Conservation (phyloP, 768 basidiomycete species). For the Pisolithus orientalis region DNA sequence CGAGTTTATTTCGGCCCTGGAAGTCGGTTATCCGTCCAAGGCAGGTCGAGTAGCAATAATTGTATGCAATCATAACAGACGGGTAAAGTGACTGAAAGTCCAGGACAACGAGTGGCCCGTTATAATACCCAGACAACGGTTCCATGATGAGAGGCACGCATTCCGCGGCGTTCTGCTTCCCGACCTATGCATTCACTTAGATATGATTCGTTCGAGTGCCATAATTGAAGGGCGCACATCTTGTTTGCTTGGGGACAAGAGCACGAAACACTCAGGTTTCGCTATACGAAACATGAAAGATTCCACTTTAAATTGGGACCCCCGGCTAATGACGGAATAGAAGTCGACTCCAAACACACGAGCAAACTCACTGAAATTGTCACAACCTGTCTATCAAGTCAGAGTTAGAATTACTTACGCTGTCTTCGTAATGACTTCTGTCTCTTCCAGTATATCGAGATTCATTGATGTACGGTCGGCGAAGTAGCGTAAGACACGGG, state of each 20-base stretch:
- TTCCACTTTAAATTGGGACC: constrained; percentile 98
- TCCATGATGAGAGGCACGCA: constrained; percentile 96
- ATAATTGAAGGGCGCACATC: constrained; percentile 49
- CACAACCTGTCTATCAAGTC: background rate
- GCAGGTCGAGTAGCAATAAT: constrained; percentile 96
- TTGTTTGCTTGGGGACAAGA: constrained; percentile 82
- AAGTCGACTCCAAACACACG: constrained; percentile 97
- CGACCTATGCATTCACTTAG: constrained; percentile 54
- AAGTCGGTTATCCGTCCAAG: constrained; percentile 85
- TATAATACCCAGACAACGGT: constrained; percentile 88
- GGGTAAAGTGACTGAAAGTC: constrained; percentile 98
- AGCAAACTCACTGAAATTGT: constrained; percentile 75
- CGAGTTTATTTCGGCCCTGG: constrained; percentile 83
- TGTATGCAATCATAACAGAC: constrained; percentile 97
- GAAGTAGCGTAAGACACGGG: constrained; percentile 57
- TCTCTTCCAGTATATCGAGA: constrained; percentile 73
- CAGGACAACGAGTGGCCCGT: constrained; percentile 84
- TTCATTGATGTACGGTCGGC: constrained; percentile 58
- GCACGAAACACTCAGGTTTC: constrained; percentile 89
- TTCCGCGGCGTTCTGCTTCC: constrained; percentile 92
- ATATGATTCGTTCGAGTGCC: background rate
- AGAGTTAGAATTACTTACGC: constrained; percentile 45
- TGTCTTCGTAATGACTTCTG: constrained; percentile 82
- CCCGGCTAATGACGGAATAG: constrained; percentile 88
- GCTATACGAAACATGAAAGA: constrained; percentile 97